phyloP scores from a whole-genome alignment of 1,284 basidiomycete species.

The Abortiporus biennis region DNA sequence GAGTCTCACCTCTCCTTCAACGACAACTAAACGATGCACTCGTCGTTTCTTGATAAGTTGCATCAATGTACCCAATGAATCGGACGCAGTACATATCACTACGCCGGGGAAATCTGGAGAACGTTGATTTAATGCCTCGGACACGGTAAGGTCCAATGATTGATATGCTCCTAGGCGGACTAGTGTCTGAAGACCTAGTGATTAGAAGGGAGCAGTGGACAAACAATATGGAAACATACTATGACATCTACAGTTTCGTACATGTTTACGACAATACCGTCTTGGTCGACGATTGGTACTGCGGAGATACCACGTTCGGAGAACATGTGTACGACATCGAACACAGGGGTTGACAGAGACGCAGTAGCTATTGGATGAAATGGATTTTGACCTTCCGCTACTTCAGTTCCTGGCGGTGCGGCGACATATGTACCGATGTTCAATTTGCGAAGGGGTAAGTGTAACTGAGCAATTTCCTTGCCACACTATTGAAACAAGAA shows the following conservation, averaged over 20 bases:
- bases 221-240: slow-evolving; percentile 44
- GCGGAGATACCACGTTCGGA: slow-evolving; percentile 94
- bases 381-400: slow-evolving; percentile 51
- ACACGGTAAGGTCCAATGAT: slow-evolving; percentile 92
- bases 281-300: slow-evolving; percentile 92
- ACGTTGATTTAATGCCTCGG: slow-evolving; percentile 87
- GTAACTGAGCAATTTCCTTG: slow-evolving; percentile 71
- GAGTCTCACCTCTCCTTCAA: slow-evolving; percentile 70
- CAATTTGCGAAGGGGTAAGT: slow-evolving; percentile 78
- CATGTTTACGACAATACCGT: slow-evolving; percentile 92
- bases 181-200: slow-evolving; percentile 59
- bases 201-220: slow-evolving; percentile 9
- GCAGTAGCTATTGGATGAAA: slow-evolving; percentile 93
- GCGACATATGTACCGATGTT: slow-evolving; percentile 92
- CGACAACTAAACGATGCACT: slow-evolving; percentile 91
- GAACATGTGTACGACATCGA: slow-evolving; percentile 99
- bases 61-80: slow-evolving; percentile 91
- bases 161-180: slow-evolving; percentile 95
- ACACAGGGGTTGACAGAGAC: slow-evolving; percentile 88
- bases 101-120: slow-evolving; percentile 94
- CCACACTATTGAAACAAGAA: slow-evolving; percentile 42
- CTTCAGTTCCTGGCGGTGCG: slow-evolving; percentile 31
- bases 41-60: slow-evolving; percentile 90
- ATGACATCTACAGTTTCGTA: slow-evolving; percentile 99
- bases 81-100: slow-evolving; percentile 90